Evolutionary conservation across 345 rosid genomes (phyloP), one percentile per base, ranked within the genome.

Genomic region (Camelina sativa): DNA sequence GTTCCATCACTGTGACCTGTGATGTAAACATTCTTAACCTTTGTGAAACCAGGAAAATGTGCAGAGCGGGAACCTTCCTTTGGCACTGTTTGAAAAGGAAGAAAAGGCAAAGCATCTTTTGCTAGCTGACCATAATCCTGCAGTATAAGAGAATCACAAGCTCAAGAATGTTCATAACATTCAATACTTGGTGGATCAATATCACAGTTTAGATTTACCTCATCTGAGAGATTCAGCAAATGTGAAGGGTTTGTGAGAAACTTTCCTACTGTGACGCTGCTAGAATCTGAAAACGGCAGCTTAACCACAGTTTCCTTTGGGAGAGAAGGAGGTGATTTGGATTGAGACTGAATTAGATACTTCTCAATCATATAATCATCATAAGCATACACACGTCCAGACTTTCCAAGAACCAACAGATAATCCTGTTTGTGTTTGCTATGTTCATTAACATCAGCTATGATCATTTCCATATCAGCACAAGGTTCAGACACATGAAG

Each of bases 1-100:
- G 87, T 82, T 76, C 98, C 98, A 80, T 91, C 89, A 64, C 85
- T 82, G 63, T 91, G 98, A 38, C 98, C 98, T 35, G 93, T 85
- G 74, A 94, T 83, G 80, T 82, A 88, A 77, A 94, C 76, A 78
- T 94, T 86, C 73, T 84, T 88, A 68, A 91, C 81, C 84, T 89
- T 90, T 62, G 86, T 37, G 77, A 91, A 88, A 55, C 97, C 97
- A 62, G 76, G 81, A 74, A 91, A 86, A 38, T 76, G 85, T 46
- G 69, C 78, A 15, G 82, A 58, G 63, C 71, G 76, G 2, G 78
- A 65, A 61, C 79, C 80, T 56, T 91, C 96, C 81, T 85, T 93
- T 23, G 79, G 54, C 74, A 65, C 83, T 30, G 81, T 75, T 40
- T 88, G 93, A 9, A 67, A 84, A 63, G 88, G 85, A 77, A 94